Evolutionary conservation across 306 rosid genomes (phyloP).

Genomic region (Malus asiatica): DNA sequence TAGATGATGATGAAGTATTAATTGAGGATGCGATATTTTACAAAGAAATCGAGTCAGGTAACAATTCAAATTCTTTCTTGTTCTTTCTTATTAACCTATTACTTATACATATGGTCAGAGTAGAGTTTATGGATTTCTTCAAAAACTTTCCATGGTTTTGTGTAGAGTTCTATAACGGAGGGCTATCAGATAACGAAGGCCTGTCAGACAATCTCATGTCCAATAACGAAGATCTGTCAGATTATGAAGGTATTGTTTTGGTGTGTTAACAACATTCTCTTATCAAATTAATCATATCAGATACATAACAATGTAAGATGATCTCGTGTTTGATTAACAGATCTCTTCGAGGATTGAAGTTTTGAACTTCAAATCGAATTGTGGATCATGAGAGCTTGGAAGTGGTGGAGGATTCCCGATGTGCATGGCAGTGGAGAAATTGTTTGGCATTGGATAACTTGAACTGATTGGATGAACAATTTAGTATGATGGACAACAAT

Average conservation of each 20-base stretch:
- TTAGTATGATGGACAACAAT: neutral
- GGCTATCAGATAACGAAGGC: too few relatives aligned
- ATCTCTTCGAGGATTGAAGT: neutral
- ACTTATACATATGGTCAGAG: neutral
- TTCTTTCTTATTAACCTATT: neutral
- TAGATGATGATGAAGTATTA: neutral
- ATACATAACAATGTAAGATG: neutral
- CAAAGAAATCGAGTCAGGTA: neutral
- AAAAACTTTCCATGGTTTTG: neutral
- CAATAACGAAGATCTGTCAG: neutral
- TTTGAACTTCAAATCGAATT: neutral
- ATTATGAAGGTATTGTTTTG: neutral
- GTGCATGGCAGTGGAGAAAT: neutral
- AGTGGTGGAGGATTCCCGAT: neutral
- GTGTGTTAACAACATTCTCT: neutral
- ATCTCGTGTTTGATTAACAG: neutral
- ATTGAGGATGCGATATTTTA: neutral
- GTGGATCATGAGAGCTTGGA: neutral
- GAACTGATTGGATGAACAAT: too few relatives aligned
- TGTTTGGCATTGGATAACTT: too few relatives aligned
- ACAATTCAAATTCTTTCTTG: neutral
- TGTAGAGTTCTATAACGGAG: neutral
- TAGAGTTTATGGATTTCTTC: neutral
- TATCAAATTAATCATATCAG: neutral
- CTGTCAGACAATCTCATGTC: neutral